These are phyloP conservation scores for Zygosaccharomyces sapae DNA, from an alignment of 1,139 yeast genomes.

Conservation along the genomic window DNA sequence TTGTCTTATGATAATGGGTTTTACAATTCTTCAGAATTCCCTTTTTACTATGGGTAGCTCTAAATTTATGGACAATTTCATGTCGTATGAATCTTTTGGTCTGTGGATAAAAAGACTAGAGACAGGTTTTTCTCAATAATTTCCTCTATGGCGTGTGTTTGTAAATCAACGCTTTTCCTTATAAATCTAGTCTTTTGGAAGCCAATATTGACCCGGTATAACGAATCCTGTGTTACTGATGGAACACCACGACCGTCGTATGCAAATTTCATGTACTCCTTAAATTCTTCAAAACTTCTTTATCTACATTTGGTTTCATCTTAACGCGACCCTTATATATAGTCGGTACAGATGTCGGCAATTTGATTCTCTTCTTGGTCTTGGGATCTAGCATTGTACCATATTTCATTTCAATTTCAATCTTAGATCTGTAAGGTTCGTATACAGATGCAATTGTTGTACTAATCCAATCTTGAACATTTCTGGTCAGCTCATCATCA, in stretches of 20 bases:
- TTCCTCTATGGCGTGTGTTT: background rate
- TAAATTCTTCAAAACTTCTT: background rate
- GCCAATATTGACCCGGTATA: background rate
- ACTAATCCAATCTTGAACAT: slow-evolving; percentile 1
- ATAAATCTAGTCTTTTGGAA: slow-evolving; percentile 1
- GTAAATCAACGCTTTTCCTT: background rate
- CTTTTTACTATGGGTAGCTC: background rate
- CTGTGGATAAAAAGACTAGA: slow-evolving; percentile 2
- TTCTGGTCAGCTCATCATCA: background rate
- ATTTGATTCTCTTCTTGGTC: background rate
- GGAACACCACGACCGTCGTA: background rate
- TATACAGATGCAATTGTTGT: background rate
- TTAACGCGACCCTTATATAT: background rate
- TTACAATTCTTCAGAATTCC: background rate
- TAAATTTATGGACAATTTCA: slow-evolving; percentile 3
- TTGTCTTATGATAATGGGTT: background rate
- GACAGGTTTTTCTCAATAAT: slow-evolving; percentile 2
- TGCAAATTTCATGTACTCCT: background rate
- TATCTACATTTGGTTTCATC: slow-evolving; percentile 4
- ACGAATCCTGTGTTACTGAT: slow-evolving; percentile 1
- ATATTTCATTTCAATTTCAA: slow-evolving; percentile 4
- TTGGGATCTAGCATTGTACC: slow-evolving; percentile 1
- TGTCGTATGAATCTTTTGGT: slow-evolving; percentile 1
- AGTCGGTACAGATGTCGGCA: background rate
- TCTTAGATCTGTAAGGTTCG: background rate